Evolutionary conservation across 352 stramenopile species (phyloP), one percentile per base, ranked within the genome.

Genomic region (Pythium volutum): DNA sequence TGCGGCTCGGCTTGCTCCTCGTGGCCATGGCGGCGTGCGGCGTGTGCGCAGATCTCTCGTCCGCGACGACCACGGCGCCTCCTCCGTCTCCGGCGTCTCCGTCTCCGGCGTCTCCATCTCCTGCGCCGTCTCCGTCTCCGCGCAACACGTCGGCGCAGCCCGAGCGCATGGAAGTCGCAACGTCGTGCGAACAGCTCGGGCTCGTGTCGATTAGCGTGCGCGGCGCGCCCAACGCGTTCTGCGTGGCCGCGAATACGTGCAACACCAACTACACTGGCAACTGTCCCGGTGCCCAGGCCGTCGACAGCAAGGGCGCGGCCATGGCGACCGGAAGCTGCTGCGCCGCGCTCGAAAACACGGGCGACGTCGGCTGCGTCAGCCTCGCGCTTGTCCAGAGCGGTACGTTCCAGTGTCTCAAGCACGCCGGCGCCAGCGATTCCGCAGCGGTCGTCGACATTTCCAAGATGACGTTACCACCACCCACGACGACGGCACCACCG

Each of bases 211-310:
- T 67, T 8, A n/a, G 14, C 27, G 60, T 67, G 14, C 26, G 26
- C n/a, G 60, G 60, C 42, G 43, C 52, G 15, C 43, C 60, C 2
- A 60, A 60, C 43, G 31, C 38, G 34, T 67, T 67, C 36, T 67
- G 60, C 43, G 34, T 57, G 22, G 3, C 18, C 34, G 36, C 42
- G 10, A 53, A 60, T 18, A 55, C 60, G 11, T 67, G 60, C 45
- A 59, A 61, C 12, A 45, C 6, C 57, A 64, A 58, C 48, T 52
- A 47, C 20, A 45, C 41, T 16, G 60, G 46, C 18, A 33, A 18
- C n/a, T 67, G 60, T 33, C 60, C 60, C 1, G 45, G 51, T 31
- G 31, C 51, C 16, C 26, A n/a, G 27, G 50, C 51, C 31, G 42
- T 47, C 10, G 60, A 67, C 36, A n/a, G 41, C 51, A 50, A 45